Conservation (phyloP, 202 grass and related monocot species). For the Bolboschoenoplectus hybrid region DNA sequence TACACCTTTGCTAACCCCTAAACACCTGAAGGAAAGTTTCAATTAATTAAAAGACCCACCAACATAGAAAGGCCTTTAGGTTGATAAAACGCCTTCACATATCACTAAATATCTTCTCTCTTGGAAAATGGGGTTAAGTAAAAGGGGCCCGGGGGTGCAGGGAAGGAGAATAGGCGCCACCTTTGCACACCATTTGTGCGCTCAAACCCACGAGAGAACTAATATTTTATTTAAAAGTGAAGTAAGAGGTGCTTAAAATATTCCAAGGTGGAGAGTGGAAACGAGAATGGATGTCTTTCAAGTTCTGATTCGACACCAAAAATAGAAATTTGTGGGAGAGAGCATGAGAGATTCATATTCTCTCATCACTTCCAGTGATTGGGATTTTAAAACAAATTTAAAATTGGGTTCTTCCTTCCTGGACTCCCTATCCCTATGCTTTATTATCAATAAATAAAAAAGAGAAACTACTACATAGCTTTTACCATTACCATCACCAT, state of each 20-base stretch:
- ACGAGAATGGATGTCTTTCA: slow-evolving; percentile 37
- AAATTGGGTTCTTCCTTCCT: slow-evolving; percentile 15
- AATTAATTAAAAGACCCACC: slow-evolving; percentile 29
- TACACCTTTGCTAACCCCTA: not conserved
- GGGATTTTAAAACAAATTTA: slow-evolving; percentile 32
- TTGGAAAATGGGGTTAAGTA: slow-evolving; percentile 30
- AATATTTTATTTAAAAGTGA: slow-evolving; percentile 36
- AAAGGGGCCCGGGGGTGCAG: not conserved
- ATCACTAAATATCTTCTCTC: slow-evolving; percentile 29
- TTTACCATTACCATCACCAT: not conserved
- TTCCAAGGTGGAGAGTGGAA: slow-evolving; percentile 20
- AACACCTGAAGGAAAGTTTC: slow-evolving; percentile 34
- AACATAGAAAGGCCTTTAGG: slow-evolving; percentile 5
- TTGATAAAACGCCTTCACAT: slow-evolving; percentile 17
- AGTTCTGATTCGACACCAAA: slow-evolving; percentile 21
- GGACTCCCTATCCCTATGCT: not conserved
- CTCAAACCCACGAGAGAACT: slow-evolving; percentile 28
- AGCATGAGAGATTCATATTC: slow-evolving; percentile 28
- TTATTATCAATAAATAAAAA: not conserved
- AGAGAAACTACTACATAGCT: too few relatives aligned
- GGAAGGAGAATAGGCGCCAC: slow-evolving; percentile 41
- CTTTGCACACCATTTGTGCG: slow-evolving; percentile 36
- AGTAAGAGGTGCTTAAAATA: slow-evolving; percentile 20
- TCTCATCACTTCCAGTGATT: slow-evolving; percentile 6
- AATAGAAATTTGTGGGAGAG: not conserved